phyloP scores from a whole-genome alignment of 192 early-diverging fungal species.

The Chytriomyces hyalinus region DNA sequence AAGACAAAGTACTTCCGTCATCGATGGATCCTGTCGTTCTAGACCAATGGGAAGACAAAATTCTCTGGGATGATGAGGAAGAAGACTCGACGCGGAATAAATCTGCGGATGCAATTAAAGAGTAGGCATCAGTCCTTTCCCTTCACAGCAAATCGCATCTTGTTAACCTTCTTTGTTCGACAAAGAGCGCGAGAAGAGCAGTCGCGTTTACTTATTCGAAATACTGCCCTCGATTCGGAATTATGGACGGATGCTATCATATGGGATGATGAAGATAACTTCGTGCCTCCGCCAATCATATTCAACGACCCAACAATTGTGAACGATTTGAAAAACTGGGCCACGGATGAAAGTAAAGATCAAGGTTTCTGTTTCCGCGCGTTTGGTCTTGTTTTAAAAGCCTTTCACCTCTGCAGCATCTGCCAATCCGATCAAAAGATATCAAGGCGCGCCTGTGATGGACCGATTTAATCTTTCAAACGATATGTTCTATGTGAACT shows the following conservation, averaged over 20 bases:
- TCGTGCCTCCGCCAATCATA: slow-evolving; percentile 47
- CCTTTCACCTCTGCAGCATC: neutral
- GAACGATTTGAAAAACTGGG: slow-evolving; percentile 38
- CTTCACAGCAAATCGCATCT: neutral
- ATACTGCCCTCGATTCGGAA: slow-evolving; percentile 68
- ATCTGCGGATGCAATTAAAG: neutral
- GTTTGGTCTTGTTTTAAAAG: neutral
- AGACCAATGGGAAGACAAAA: slow-evolving; percentile 82
- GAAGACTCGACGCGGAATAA: neutral
- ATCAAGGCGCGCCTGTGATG: slow-evolving; percentile 40
- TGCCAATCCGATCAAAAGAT: neutral
- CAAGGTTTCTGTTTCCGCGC: neutral
- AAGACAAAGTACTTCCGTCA: neutral
- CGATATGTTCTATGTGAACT: slow-evolving; percentile 84
- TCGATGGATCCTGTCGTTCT: slow-evolving; percentile 70
- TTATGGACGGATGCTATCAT: slow-evolving; percentile 78
- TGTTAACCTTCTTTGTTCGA: neutral
- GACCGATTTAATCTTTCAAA: slow-evolving; percentile 88
- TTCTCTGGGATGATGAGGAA: slow-evolving; percentile 72
- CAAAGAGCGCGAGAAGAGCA: slow-evolving; percentile 16
- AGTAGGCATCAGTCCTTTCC: neutral
- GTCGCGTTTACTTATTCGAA: slow-evolving; percentile 35
- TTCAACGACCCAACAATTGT: slow-evolving; percentile 79
- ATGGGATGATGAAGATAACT: slow-evolving; percentile 73
- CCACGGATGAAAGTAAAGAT: slow-evolving; percentile 1